Evolutionary conservation across 345 rosid species (phyloP).

Genomic region (Orychophragmus violaceus): DNA sequence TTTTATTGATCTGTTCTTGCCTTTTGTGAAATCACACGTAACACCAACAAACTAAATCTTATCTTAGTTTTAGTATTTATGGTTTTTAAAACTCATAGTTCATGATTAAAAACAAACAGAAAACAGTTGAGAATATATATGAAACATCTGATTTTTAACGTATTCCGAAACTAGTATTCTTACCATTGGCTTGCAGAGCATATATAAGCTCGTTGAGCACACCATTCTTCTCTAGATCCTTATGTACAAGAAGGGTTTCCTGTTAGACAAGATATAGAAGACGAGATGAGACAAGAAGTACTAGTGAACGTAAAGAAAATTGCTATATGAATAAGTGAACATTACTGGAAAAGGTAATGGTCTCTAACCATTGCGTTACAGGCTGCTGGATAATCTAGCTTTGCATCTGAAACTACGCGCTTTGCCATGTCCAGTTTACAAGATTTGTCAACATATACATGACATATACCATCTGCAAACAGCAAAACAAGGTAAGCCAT

Average conservation of each 20-base stretch:
- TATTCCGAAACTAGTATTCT: background rate
- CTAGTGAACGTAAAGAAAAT: background rate
- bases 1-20: too few species aligned
- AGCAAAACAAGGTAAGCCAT: background rate
- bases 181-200: constrained; percentile 64
- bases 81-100: background rate
- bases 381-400: constrained; percentile 93
- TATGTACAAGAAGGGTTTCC: constrained; percentile 97
- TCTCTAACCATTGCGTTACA: constrained; percentile 90
- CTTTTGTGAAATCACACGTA: too few species aligned
- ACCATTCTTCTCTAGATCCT: constrained; percentile 61
- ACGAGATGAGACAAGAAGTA: constrained; percentile 13
- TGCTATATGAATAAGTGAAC: background rate
- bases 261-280: constrained; percentile 24
- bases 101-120: background rate
- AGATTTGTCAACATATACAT: constrained; percentile 84
- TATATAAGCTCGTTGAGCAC: constrained; percentile 46
- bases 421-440: constrained; percentile 78
- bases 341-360: background rate
- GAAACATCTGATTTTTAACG: background rate
- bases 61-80: background rate
- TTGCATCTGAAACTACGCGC: constrained; percentile 78
- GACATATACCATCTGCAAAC: constrained; percentile 90
- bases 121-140: background rate
- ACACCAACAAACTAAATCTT: background rate